phyloP scores from a whole-genome alignment of 495 filamentous ascomycete genomes.

The Penicillium tannophilum region DNA sequence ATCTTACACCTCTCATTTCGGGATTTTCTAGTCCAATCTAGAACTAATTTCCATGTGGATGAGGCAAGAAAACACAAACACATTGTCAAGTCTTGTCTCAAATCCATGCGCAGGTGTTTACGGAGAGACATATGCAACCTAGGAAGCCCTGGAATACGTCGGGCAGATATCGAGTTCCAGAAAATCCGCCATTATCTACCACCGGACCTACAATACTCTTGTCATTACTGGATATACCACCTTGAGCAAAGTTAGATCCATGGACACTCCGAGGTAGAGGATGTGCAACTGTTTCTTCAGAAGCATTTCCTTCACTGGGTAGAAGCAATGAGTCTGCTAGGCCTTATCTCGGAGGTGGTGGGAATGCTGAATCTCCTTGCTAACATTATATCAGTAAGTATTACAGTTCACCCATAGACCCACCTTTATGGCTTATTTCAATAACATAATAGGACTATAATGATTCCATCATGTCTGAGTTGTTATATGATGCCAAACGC shows the following conservation, averaged over 20 bases:
- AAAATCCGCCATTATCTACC: slow-evolving; percentile 26
- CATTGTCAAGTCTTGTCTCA: slow-evolving; percentile 20
- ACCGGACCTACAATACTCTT: slow-evolving; percentile 38
- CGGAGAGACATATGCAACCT: slow-evolving; percentile 40
- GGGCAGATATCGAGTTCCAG: slow-evolving; percentile 20
- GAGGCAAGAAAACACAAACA: neutral
- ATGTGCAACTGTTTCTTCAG: slow-evolving; percentile 29
- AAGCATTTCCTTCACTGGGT: slow-evolving; percentile 50
- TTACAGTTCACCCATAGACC: neutral
- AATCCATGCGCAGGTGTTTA: slow-evolving; percentile 31
- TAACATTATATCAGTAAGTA: slow-evolving; percentile 6
- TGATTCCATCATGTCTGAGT: slow-evolving; percentile 12
- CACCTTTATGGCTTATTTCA: no score
- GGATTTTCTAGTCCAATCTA: slow-evolving; percentile 13
- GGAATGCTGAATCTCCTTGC: slow-evolving; percentile 3
- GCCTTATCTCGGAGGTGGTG: slow-evolving; percentile 28
- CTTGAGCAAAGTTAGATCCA: slow-evolving; percentile 21
- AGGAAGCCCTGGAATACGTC: slow-evolving; percentile 18
- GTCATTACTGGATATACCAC: slow-evolving; percentile 33
- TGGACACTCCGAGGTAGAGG: neutral
- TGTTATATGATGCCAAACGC: slow-evolving; percentile 1
- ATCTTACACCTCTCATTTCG: slow-evolving; percentile 15
- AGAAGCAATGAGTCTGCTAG: slow-evolving; percentile 45
- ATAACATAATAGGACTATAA: slow-evolving; percentile 11
- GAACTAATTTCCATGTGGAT: slow-evolving; percentile 17